Conservation (phyloP, 805 yeast genomes). For the Debaryomyces tyrocola region DNA sequence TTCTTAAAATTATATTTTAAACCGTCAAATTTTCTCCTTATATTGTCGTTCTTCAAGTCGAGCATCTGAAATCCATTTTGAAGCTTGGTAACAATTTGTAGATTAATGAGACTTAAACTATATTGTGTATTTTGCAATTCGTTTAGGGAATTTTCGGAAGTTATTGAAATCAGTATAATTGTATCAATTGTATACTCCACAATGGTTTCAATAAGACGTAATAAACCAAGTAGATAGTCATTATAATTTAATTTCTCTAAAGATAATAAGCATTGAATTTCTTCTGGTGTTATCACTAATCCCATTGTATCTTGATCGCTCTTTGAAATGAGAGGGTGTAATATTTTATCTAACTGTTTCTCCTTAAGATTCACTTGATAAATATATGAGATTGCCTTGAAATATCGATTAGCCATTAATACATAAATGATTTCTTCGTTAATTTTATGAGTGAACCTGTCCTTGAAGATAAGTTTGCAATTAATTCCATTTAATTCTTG, state of each 20-base stretch:
- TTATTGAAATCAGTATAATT: conserved; percentile 20
- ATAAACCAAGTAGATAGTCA: conserved; percentile 20
- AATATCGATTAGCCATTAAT: conserved; percentile 17
- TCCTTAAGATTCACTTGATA: conserved; percentile 1
- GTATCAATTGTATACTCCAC: conserved; percentile 25
- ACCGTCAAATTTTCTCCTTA: conserved; percentile 28
- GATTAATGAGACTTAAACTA: conserved; percentile 20
- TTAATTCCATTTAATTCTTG: conserved; percentile 7
- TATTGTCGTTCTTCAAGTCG: conserved; percentile 28
- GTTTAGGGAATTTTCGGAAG: background rate
- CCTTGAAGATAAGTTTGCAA: conserved; percentile 15
- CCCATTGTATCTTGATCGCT: conserved; percentile 9
- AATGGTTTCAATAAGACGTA: conserved; percentile 20
- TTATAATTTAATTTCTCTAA: conserved; percentile 15
- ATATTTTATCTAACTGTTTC: background rate
- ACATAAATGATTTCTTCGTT: conserved; percentile 20
- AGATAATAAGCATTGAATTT: conserved; percentile 8
- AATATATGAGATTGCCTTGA: conserved; percentile 11
- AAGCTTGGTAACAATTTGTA: conserved; percentile 19
- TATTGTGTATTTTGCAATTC: conserved; percentile 10
- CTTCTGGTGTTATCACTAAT: conserved; percentile 19
- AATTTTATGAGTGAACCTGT: conserved; percentile 15
- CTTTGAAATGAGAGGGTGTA: conserved; percentile 7
- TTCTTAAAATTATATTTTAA: conserved; percentile 28
- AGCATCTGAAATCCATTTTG: conserved; percentile 27